A percentile compares a stretch with the other conserved stretches of the same genome.
Conservation (phyloP, 371 early-diverging fungal genomes). For the Batkoa obscura region DNA sequence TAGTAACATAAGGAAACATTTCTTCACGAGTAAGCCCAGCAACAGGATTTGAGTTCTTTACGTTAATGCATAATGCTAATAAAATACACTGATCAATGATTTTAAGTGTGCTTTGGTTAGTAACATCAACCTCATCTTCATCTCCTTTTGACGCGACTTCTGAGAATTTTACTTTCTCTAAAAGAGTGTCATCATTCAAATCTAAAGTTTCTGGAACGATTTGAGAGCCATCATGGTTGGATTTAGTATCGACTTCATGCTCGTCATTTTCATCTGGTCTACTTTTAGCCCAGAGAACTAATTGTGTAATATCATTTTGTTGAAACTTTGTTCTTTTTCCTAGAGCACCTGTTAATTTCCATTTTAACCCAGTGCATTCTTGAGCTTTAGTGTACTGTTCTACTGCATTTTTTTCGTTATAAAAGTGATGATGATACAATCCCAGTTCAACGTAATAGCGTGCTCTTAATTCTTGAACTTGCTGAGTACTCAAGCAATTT, state of each 20-base stretch:
- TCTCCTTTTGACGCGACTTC: constrained; percentile 13
- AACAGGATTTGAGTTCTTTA: constrained; percentile 80
- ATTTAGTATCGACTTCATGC: constrained; percentile 1
- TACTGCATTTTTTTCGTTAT: constrained; percentile 45
- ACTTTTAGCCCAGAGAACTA: constrained; percentile 76
- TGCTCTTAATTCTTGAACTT: constrained; percentile 20
- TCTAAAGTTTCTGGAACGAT: constrained; percentile 43
- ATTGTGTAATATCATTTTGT: constrained; percentile 58
- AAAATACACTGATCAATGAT: constrained; percentile 75
- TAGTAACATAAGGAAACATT: constrained; percentile 78
- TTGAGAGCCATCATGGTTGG: constrained; percentile 6
- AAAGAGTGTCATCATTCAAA: constrained; percentile 76
- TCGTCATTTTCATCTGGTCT: constrained; percentile 16
- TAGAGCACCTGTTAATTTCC: constrained; percentile 68
- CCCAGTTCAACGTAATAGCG: constrained; percentile 58
- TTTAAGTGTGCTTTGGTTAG: constrained; percentile 32
- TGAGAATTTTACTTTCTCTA: constrained; percentile 55
- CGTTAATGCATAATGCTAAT: constrained; percentile 73
- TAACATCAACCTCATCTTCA: constrained; percentile 11
- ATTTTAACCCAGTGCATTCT: constrained; percentile 51
- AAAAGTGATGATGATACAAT: constrained; percentile 55
- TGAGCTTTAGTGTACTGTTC: constrained; percentile 49
- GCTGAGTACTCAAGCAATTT: constrained; percentile 5
- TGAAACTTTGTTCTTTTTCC: constrained; percentile 91
- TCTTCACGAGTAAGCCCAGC: constrained; percentile 83